Percentiles rank a stretch among this genome's conserved stretches.
phyloP scores from a whole-genome alignment of 352 stramenopile genomes.

The Phytophthora pluvialis region DNA sequence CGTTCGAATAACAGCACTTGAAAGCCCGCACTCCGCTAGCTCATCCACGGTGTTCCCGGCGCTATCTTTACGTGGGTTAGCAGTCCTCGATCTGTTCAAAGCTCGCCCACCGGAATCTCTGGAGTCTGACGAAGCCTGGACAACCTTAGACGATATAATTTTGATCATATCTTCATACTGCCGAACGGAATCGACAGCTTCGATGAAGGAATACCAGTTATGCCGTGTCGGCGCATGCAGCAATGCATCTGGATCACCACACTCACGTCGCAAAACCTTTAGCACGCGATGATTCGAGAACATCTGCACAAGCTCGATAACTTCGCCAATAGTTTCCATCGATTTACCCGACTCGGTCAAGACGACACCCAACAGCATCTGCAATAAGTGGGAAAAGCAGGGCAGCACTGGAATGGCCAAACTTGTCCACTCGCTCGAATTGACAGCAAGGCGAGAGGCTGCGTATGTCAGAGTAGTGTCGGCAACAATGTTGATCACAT shows the following conservation, averaged over 20 bases:
- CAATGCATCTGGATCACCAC: conserved; percentile 62
- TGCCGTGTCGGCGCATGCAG: conserved; percentile 53
- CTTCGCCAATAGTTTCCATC: conserved; percentile 64
- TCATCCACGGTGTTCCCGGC: conserved; percentile 54
- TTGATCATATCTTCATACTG: conserved; percentile 89
- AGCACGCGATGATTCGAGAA: conserved; percentile 69
- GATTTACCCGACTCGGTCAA: conserved; percentile 59
- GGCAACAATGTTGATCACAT: conserved; percentile 78
- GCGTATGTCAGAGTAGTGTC: conserved; percentile 51
- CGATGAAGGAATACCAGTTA: conserved; percentile 82
- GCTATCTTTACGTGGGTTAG: conserved; percentile 49
- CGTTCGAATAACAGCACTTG: conserved; percentile 48
- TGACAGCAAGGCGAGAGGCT: conserved; percentile 53
- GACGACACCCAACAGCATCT: conserved; percentile 61
- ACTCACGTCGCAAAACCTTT: conserved; percentile 66
- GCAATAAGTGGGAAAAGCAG: conserved; percentile 65
- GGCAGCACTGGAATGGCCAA: conserved; percentile 61
- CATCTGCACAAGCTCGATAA: conserved; percentile 69
- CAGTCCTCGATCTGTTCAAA: conserved; percentile 3
- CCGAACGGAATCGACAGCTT: conserved; percentile 78
- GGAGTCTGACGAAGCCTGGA: conserved; percentile 35
- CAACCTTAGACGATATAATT: conserved; percentile 70
- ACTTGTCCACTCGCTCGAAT: conserved; percentile 41
- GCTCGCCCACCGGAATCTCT: neutral
- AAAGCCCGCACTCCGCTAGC: conserved; percentile 47